Evolutionary conservation across 2,329 filamentous ascomycete species (phyloP), one percentile per base, ranked within the genome.

Genomic region (Cladophialophora immunda): DNA sequence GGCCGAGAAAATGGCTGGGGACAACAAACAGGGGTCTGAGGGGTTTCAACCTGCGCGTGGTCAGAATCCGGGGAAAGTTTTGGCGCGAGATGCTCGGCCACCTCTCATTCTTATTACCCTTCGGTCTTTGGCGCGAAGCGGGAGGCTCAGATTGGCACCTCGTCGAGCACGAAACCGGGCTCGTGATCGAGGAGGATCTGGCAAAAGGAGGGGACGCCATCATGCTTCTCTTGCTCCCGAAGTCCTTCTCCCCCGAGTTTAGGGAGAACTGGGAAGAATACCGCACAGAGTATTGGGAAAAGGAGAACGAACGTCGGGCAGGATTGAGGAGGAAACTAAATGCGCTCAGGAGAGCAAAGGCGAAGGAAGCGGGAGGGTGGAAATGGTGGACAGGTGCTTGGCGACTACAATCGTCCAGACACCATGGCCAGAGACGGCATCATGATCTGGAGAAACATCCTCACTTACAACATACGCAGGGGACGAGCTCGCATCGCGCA

Each of bases 241-340:
- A 99, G 77, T 93, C 94, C 0, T 99, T 99, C 76, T 96, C 92
- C 5, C 90, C 95, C 0, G 93, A 92, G 55, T 99, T 99, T 75
- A 87, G 95, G 22, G 94, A 98, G 78, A 97, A 97, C 71, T 99
- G 95, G 95, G 95, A 99, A 76, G 85, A 94, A 17, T 99, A 96
- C 79, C 87, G 95, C 61, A 89, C 90, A 36, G 94, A 97, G 68
- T 99, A 97, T 80, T 99, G 95, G 95, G 94, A 97, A 73, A 90
- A 90, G 68, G 95, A 99, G 78, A 99, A 99, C 76, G 93, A 97
- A 78, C 89, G 94, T 1, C 89, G 95, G 13, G 87, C 90, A 2
- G 81, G 91, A 65, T 82, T 97, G 27, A 86, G 92, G 25, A 81
- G 85, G 52, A 91, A 91, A 75, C 82, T 97, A 58, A 87, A 89